A percentile compares a stretch with the other conserved stretches of the same genome.
Evolutionary conservation across 2,329 filamentous ascomycete genomes (phyloP).

Genomic region (Onygena corvina): DNA sequence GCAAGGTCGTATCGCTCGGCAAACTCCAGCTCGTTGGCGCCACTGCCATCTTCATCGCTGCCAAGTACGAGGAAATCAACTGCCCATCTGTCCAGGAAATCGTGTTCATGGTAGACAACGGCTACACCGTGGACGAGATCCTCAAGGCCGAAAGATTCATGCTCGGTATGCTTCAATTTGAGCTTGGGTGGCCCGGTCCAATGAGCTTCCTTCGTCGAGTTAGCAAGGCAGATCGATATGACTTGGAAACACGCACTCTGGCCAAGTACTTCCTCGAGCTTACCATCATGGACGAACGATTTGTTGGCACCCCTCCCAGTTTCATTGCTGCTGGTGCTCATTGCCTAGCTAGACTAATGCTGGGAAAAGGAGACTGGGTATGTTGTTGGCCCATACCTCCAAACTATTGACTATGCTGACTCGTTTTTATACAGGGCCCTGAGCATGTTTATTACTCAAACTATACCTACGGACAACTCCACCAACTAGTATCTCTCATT

Average conservation of each 20-base stretch:
- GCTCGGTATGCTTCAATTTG: slow-evolving; percentile 90
- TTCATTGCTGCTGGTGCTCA: slow-evolving; percentile 85
- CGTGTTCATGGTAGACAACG: slow-evolving; percentile 93
- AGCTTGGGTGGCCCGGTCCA: slow-evolving; percentile 94
- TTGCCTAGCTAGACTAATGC: slow-evolving; percentile 75
- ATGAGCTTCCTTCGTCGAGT: slow-evolving; percentile 97
- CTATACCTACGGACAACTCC: slow-evolving; percentile 78
- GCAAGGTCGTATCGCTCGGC: slow-evolving; percentile 85
- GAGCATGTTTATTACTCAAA: slow-evolving; percentile 86
- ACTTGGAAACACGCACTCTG: slow-evolving; percentile 84
- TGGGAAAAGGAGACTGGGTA: slow-evolving; percentile 91
- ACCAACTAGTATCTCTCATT: slow-evolving; percentile 62
- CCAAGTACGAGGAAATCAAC: slow-evolving; percentile 98
- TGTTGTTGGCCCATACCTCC: slow-evolving; percentile 28
- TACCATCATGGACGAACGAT: slow-evolving; percentile 95
- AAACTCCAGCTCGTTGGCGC: slow-evolving; percentile 94
- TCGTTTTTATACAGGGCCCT: slow-evolving; percentile 45
- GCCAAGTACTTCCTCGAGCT: slow-evolving; percentile 97
- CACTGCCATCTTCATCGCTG: slow-evolving; percentile 87
- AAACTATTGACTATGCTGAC: not conserved
- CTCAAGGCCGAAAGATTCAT: slow-evolving; percentile 97
- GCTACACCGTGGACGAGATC: slow-evolving; percentile 82
- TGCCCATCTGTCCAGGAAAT: slow-evolving; percentile 92
- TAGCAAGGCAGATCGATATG: slow-evolving; percentile 97
- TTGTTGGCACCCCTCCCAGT: slow-evolving; percentile 81